Conservation (phyloP, 2,329 filamentous ascomycete species). For the Biscogniauxia marginata region DNA sequence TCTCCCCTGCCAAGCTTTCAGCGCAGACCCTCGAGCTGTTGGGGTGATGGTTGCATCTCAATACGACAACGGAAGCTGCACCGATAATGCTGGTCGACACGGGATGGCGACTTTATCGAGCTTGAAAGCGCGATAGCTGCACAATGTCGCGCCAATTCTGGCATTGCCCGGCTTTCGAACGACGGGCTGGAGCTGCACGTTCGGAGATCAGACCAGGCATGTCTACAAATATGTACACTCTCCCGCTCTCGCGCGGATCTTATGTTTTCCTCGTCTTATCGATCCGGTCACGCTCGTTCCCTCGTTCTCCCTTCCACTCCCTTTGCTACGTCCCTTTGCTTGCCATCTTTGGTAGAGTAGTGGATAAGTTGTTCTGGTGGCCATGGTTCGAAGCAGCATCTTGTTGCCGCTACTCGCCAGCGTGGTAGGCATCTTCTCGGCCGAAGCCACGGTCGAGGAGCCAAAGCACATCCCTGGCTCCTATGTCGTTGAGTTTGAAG, state of each 20-base stretch:
- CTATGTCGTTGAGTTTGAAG: slow-evolving; percentile 54
- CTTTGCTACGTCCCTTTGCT: slow-evolving; percentile 6
- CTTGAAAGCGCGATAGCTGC: slow-evolving; percentile 5
- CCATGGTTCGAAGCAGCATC: slow-evolving; percentile 29
- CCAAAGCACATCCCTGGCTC: slow-evolving; percentile 42
- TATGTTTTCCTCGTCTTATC: slow-evolving; percentile 4
- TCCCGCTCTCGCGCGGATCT: slow-evolving; percentile 8
- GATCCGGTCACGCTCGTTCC: slow-evolving; percentile 11
- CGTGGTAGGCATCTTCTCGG: slow-evolving; percentile 21
- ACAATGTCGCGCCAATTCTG: slow-evolving; percentile 7
- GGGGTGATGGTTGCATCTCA: slow-evolving; percentile 8
- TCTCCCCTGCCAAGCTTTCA: background rate
- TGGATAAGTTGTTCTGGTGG: slow-evolving; percentile 5
- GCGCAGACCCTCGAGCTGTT: background rate
- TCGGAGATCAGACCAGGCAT: slow-evolving; percentile 1
- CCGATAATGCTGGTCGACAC: slow-evolving; percentile 11
- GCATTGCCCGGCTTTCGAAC: background rate
- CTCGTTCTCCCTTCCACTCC: slow-evolving; percentile 9
- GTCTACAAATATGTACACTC: slow-evolving; percentile 22
- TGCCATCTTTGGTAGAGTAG: slow-evolving; percentile 8
- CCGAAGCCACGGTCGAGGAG: slow-evolving; percentile 21
- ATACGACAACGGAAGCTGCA: slow-evolving; percentile 24
- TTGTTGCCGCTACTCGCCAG: slow-evolving; percentile 28
- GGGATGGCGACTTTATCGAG: slow-evolving; percentile 1
- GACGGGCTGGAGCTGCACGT: background rate